Evolutionary conservation across 2,329 filamentous ascomycete species (phyloP), one percentile per base, ranked within the genome.

Genomic region (Penicillium sp.): DNA sequence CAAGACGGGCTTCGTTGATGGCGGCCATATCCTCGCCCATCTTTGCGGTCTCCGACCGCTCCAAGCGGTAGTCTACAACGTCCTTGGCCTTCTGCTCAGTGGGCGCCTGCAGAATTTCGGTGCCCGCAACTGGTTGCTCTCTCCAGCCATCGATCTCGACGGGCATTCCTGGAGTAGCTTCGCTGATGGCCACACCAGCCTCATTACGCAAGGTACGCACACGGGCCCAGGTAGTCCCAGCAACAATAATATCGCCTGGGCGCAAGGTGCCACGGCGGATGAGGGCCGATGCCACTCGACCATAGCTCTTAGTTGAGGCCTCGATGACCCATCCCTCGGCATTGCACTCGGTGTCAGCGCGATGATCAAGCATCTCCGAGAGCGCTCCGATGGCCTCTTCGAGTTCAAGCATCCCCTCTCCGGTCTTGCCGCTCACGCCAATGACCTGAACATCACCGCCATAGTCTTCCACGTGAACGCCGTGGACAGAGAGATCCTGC

Each of bases 81-180:
- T 78, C 80, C 62, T 88, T 88, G 31, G 90, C 93, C 54, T 81
- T 85, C 52, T 83, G 80, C 71, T 97, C 91, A 58, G 84, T 83
- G 0, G 81, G 76, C 1, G 91, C 89, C 72, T 97, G 88, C 0
- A 98, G 77, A 7, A 95, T 86, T 73, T 89, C 83, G 61, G 95
- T 88, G 43, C 95, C 95, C 1, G 93, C 92, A 23, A 81, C 79
- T 0, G 93, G 92, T 57, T 89, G 85, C 31, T 89, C 87, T 60
- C 85, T 84, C 93, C 93, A 98, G n/a, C 93, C 93, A 54, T 96
- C 83, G 18, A 98, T 82, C 69, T 97, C 89, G 3, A 95, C 88
- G 0, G 95, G 90, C 25, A 86, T 93, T 31, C 93, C 93, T 0
- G 93, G 95, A 0, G 84, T 82, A 12, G 89, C 91, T 68, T 89